Evolutionary conservation across 371 early-diverging fungal species (phyloP).

Genomic region (Mortierella sp.): DNA sequence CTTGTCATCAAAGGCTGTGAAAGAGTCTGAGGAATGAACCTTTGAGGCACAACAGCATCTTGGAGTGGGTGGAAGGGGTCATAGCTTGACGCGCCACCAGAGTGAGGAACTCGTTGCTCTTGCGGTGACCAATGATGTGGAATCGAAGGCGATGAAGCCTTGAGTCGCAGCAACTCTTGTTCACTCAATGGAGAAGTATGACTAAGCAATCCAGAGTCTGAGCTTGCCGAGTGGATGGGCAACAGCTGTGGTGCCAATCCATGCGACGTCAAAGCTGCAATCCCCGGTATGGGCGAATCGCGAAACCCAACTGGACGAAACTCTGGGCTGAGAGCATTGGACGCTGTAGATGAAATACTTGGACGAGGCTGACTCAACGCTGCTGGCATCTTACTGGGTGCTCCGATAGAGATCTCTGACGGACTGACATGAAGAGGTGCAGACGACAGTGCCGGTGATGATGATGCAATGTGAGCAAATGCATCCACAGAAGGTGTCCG

Average conservation of each 20-base stretch:
- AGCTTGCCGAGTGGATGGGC: neutral
- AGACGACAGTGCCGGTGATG: constrained; percentile 3
- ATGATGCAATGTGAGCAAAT: constrained; percentile 6
- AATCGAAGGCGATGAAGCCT: neutral
- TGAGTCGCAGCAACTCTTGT: neutral
- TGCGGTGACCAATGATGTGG: neutral
- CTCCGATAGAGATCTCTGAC: constrained; percentile 1
- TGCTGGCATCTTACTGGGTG: neutral
- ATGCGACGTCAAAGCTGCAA: constrained; percentile 1
- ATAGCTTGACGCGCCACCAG: constrained; percentile 4
- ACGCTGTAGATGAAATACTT: neutral
- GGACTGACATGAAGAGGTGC: constrained; percentile 1
- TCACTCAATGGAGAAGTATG: neutral
- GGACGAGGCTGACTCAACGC: constrained; percentile 1
- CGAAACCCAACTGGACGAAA: constrained; percentile 3
- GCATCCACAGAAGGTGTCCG: constrained; percentile 44
- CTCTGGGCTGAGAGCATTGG: constrained; percentile 4
- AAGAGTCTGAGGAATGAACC: neutral
- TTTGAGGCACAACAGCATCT: constrained; percentile 3
- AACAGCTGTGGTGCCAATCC: neutral
- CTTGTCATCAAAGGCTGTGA: constrained; percentile 16
- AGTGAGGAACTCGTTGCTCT: constrained; percentile 22
- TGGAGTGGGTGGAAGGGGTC: constrained; percentile 22
- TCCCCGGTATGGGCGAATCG: constrained; percentile 10
- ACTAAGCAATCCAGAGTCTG: constrained; percentile 1